Conservation (phyloP, 2,329 filamentous ascomycete species). For the Penicillium sp. region DNA sequence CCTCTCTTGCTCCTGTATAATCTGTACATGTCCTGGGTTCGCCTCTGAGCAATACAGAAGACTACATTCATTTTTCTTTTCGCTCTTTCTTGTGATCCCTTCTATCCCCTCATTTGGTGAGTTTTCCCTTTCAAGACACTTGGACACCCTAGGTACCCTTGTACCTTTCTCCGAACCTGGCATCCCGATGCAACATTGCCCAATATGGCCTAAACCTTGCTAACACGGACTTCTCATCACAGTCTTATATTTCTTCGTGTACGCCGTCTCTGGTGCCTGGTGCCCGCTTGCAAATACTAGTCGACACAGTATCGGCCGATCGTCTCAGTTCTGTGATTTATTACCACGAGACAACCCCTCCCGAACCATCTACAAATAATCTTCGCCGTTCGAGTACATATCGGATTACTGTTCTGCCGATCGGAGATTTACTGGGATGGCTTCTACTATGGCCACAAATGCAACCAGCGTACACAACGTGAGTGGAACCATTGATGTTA, state of each 20-base stretch:
- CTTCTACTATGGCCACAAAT: conserved; percentile 39
- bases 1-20: conserved; percentile 24
- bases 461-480: conserved; percentile 39
- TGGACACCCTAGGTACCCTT: background rate
- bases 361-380: conserved; percentile 20
- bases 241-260: conserved; percentile 30
- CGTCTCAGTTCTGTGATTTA: conserved; percentile 22
- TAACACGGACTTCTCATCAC: conserved; percentile 19
- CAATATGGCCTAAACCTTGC: conserved; percentile 1
- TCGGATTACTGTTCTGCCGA: conserved; percentile 16
- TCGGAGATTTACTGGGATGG: conserved; percentile 28
- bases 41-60: conserved; percentile 19
- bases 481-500: conserved; percentile 18
- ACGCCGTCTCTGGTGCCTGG: conserved; percentile 30
- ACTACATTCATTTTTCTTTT: conserved; percentile 14
- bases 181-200: background rate
- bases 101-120: conserved; percentile 25
- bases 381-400: conserved; percentile 27
- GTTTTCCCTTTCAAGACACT: conserved; percentile 8
- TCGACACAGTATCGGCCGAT: conserved; percentile 18
- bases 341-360: conserved; percentile 10
- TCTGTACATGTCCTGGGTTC: conserved; percentile 31
- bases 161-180: background rate
- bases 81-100: conserved; percentile 19
- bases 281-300: conserved; percentile 32